phyloP scores from a whole-genome alignment of 2,329 filamentous ascomycete species.

The Aaosphaeria arxii region DNA sequence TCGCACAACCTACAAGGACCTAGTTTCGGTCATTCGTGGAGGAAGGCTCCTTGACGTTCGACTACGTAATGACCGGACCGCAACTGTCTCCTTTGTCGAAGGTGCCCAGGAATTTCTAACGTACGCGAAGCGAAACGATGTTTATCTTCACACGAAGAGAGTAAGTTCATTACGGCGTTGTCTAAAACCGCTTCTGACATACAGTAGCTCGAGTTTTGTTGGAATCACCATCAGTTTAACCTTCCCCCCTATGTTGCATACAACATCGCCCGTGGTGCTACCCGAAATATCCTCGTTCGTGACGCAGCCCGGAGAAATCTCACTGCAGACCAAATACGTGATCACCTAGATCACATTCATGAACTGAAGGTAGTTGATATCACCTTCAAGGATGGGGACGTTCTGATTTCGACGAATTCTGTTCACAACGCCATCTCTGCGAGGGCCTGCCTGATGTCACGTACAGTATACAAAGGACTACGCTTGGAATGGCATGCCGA shows the following conservation, averaged over 20 bases:
- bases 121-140: constrained; percentile 61
- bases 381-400: constrained; percentile 55
- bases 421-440: constrained; percentile 74
- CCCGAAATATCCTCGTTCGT: constrained; percentile 70
- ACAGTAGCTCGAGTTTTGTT: constrained; percentile 62
- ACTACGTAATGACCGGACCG: constrained; percentile 59
- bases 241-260: constrained; percentile 61
- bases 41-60: constrained; percentile 69
- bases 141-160: constrained; percentile 67
- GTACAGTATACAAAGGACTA: constrained; percentile 65
- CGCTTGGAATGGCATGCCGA: constrained; percentile 70
- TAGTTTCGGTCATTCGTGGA: constrained; percentile 64
- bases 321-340: constrained; percentile 63
- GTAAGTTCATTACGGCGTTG: constrained; percentile 44
- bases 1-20: constrained; percentile 61
- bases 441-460: constrained; percentile 70
- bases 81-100: constrained; percentile 68
- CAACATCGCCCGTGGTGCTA: constrained; percentile 65
- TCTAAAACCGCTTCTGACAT: constrained; percentile 1
- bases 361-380: constrained; percentile 70
- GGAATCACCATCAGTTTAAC: constrained; percentile 69
- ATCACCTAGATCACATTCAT: constrained; percentile 80
- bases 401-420: constrained; percentile 72
- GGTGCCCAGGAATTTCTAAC: constrained; percentile 59
- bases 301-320: constrained; percentile 51